Evolutionary conservation across 805 yeast species (phyloP), one percentile per base, ranked within the genome.

Genomic region (Ogataea siamensis): DNA sequence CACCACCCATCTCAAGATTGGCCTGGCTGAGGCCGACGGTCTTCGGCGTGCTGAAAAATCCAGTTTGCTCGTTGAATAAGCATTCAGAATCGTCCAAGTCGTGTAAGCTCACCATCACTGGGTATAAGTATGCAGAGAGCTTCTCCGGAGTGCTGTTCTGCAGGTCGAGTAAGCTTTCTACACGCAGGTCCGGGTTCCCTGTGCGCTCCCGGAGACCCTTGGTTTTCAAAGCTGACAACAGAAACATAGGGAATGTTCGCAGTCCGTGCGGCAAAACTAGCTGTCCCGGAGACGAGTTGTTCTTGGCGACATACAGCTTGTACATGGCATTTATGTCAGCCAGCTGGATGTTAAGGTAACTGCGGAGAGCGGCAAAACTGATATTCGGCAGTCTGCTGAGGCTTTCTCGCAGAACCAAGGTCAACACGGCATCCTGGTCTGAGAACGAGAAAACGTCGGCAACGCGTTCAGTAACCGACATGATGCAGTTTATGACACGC

Each of bases 261-360:
- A 93, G 66, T 7, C 91, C 76, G 30, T 83, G 86, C 0, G 99
- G 98, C 58, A 91, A 68, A 5, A 91, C 72, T 44, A 93, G 66
- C 54, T 84, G 87, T 9, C 78, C 74, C 10, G 78, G 70, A 5
- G 73, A 63, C 0, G 67, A 62, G 32, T 70, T 61, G 17, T 66
- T 60, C 9, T 67, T 64, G 6, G 71, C 68, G 13, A 70, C 73
- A 14, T 67, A 46, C 1, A 64, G 58, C 43, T 84, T 70, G 50
- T 82, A 84, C 35, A 74, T 74, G 1, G 83, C 73, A 40, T 78
- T 71, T 9, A 83, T 70, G 22, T 76, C 78, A 6, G 71, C 65
- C 22, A 80, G 42, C 46, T 78, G 78, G 12, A 49, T 49, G 26
- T 47, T 54, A 23, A 63, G 42, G 10, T 46, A 43, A 28, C 46